Evolutionary conservation across 352 stramenopile species (phyloP).

Genomic region (Globisporangium uncinulatum): DNA sequence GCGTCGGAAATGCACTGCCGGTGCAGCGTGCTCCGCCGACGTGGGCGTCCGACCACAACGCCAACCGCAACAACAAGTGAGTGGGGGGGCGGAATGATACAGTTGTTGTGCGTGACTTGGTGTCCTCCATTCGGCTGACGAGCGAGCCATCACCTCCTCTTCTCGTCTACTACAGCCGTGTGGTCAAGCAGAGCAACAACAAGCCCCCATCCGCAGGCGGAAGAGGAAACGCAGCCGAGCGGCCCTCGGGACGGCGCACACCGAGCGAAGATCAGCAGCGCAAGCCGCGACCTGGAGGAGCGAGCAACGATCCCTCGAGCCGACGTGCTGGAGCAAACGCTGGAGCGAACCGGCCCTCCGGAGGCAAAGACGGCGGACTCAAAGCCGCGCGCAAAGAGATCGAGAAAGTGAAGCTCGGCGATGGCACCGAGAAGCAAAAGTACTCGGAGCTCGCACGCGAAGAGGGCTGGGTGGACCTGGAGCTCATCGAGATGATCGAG

Average conservation of each 20-base stretch:
- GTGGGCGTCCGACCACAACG: slow-evolving; percentile 51
- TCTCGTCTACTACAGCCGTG: slow-evolving; percentile 20
- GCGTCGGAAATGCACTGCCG: slow-evolving; percentile 12
- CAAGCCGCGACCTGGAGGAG: slow-evolving; percentile 25
- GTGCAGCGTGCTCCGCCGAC: slow-evolving; percentile 30
- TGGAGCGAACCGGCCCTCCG: slow-evolving; percentile 19
- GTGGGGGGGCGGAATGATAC: no score
- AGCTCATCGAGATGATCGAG: slow-evolving; percentile 84
- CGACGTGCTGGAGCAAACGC: slow-evolving; percentile 16
- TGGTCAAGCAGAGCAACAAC: slow-evolving; percentile 18
- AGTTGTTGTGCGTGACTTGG: no score
- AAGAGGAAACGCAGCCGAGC: slow-evolving; percentile 18
- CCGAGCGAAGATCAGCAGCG: slow-evolving; percentile 50
- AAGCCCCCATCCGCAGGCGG: slow-evolving; percentile 13
- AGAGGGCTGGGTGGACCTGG: slow-evolving; percentile 63
- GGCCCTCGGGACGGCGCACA: slow-evolving; percentile 42
- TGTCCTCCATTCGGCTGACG: slow-evolving; percentile 8
- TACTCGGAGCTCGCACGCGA: slow-evolving; percentile 78
- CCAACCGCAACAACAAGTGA: slow-evolving; percentile 26
- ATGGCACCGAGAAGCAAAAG: slow-evolving; percentile 39
- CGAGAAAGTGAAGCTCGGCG: slow-evolving; percentile 23
- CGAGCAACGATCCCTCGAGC: slow-evolving; percentile 14
- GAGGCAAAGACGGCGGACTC: slow-evolving; percentile 30
- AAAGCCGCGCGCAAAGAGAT: slow-evolving; percentile 39
- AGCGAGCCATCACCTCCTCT: neutral